Conservation (phyloP, 108 stramenopile species). For the Cafeteria roenbergensis region DNA sequence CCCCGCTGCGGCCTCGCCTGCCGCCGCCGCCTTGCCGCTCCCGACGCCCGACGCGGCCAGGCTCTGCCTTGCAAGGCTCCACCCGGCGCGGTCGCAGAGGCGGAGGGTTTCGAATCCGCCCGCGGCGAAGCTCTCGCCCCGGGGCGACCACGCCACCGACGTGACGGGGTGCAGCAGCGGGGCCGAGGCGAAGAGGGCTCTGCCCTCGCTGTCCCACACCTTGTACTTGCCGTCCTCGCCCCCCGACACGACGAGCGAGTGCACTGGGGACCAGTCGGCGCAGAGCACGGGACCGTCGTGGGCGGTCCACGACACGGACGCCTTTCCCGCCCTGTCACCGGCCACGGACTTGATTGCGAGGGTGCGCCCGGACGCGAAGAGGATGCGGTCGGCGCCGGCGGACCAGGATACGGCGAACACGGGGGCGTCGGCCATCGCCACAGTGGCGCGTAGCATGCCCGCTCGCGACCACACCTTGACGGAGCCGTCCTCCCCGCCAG, state of each 20-base stretch:
- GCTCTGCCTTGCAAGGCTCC: slow-evolving; percentile 37
- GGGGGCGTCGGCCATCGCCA: slow-evolving; percentile 32
- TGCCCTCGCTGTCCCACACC: slow-evolving; percentile 36
- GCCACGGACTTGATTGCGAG: slow-evolving; percentile 29
- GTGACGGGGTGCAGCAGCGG: slow-evolving; percentile 45
- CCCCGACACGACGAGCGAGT: slow-evolving; percentile 36
- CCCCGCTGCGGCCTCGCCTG: too few relatives aligned
- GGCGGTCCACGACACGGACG: slow-evolving; percentile 37
- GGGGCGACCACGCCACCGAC: slow-evolving; percentile 42
- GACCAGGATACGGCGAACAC: slow-evolving; percentile 44
- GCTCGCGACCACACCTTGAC: slow-evolving; percentile 49
- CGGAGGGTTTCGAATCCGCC: slow-evolving; percentile 40
- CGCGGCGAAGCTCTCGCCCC: slow-evolving; percentile 44
- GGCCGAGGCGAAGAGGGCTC: slow-evolving; percentile 34
- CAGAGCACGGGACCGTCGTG: slow-evolving; percentile 41
- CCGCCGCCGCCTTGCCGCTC: too few relatives aligned
- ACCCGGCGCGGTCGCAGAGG: slow-evolving; percentile 53
- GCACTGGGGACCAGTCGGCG: slow-evolving; percentile 43
- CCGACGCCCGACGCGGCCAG: too few relatives aligned
- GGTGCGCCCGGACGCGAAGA: slow-evolving; percentile 26
- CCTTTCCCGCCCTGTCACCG: slow-evolving; percentile 4
- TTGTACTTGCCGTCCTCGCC: slow-evolving; percentile 52
- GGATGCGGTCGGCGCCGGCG: slow-evolving; percentile 38
- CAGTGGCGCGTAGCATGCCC: slow-evolving; percentile 47
- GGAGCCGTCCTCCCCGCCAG: slow-evolving; percentile 55